These are phyloP conservation scores for Ogataea pignaliae DNA, from an alignment of 805 yeast species.

Conservation along the genomic window DNA sequence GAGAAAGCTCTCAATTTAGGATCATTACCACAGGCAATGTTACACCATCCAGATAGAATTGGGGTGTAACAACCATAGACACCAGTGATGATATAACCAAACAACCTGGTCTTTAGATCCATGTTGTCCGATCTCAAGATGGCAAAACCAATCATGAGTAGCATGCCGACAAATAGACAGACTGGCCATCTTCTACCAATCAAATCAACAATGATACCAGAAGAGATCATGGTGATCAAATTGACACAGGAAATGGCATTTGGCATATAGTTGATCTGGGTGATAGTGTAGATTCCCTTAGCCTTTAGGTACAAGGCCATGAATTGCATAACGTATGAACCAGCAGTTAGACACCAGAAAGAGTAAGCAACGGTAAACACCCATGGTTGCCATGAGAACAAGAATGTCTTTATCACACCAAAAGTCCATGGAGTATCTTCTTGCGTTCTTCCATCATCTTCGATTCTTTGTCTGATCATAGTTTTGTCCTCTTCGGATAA, in stretches of 20 bases:
- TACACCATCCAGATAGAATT: slow-evolving; percentile 60
- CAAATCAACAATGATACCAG: slow-evolving; percentile 26
- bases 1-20: slow-evolving; percentile 25
- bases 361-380: slow-evolving; percentile 21
- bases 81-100: slow-evolving; percentile 21
- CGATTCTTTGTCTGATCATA: slow-evolving; percentile 14
- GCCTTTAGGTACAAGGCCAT: slow-evolving; percentile 36
- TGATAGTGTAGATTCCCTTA: slow-evolving; percentile 40
- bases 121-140: slow-evolving; percentile 17
- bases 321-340: slow-evolving; percentile 24
- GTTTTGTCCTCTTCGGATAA: slow-evolving; percentile 20
- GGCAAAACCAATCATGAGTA: slow-evolving; percentile 34
- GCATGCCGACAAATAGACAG: slow-evolving; percentile 41
- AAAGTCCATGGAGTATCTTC: slow-evolving; percentile 24
- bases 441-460: slow-evolving; percentile 36
- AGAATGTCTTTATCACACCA: slow-evolving; percentile 36
- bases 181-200: slow-evolving; percentile 26
- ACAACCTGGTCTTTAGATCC: slow-evolving; percentile 16
- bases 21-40: slow-evolving; percentile 40
- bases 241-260: slow-evolving; percentile 53
- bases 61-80: slow-evolving; percentile 50
- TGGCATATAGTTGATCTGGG: slow-evolving; percentile 47
- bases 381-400: slow-evolving; percentile 45
- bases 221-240: slow-evolving; percentile 38
- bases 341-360: slow-evolving; percentile 25